These are phyloP conservation scores for Euphorbia peplus DNA, from an alignment of 345 rosid species.

Conservation along the genomic window DNA sequence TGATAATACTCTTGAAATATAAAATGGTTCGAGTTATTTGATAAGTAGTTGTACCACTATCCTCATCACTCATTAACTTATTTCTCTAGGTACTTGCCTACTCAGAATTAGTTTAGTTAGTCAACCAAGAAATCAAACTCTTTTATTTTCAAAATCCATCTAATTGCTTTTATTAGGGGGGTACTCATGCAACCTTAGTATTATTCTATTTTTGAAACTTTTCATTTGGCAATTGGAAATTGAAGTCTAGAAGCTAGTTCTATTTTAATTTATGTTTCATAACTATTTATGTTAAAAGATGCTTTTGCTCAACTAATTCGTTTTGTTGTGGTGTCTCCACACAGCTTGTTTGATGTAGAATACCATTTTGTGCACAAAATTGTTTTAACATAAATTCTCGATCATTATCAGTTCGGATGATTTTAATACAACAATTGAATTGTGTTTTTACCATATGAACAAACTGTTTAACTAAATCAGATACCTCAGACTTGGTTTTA, in stretches of 20 bases:
- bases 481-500: too few species aligned
- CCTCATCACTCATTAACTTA: constrained; percentile 24
- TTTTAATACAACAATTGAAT: too few species aligned
- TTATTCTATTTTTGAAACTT: not conserved
- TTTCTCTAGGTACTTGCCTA: constrained; percentile 27
- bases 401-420: too few species aligned
- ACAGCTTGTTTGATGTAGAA: too few species aligned
- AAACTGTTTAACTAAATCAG: too few species aligned
- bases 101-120: constrained; percentile 32
- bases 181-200: constrained; percentile 3
- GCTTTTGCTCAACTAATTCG: too few species aligned
- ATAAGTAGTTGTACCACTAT: constrained; percentile 36
- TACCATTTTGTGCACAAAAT: too few species aligned
- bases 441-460: too few species aligned
- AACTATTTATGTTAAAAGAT: too few species aligned
- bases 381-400: too few species aligned
- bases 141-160: constrained; percentile 13
- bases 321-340: too few species aligned
- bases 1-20: constrained; percentile 20
- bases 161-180: constrained; percentile 18
- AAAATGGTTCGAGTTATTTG: constrained; percentile 16
- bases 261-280: not conserved
- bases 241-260: not conserved
- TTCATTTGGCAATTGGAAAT: not conserved
- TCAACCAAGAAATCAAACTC: constrained; percentile 49